These are phyloP conservation scores for Phanerochaete sordida DNA, from an alignment of 768 basidiomycete species.

Conservation along the genomic window DNA sequence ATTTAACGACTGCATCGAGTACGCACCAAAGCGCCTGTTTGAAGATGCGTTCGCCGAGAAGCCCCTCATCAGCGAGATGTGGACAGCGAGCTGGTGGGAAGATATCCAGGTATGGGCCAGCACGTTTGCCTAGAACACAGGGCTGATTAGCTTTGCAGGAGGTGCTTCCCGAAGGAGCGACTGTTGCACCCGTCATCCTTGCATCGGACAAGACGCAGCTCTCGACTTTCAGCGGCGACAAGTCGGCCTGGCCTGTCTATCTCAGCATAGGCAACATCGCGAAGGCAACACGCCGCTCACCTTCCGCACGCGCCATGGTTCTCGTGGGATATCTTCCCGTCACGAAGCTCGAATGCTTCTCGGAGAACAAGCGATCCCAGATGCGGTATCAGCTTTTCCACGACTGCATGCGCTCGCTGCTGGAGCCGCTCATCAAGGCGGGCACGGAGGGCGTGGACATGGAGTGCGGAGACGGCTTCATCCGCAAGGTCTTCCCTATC, in stretches of 20 bases:
- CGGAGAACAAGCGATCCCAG: background rate
- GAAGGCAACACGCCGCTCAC: conserved; percentile 17
- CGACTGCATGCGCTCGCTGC: conserved; percentile 9
- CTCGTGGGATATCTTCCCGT: conserved; percentile 27
- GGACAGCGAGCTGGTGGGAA: conserved; percentile 46
- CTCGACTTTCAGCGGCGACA: conserved; percentile 16
- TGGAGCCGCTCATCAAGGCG: conserved; percentile 10
- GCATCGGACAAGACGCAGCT: conserved; percentile 30
- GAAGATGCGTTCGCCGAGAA: background rate
- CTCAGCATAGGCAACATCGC: conserved; percentile 24
- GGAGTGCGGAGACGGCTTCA: conserved; percentile 10
- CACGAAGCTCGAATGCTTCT: conserved; percentile 9
- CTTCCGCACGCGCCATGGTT: conserved; percentile 12
- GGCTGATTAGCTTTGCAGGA: background rate
- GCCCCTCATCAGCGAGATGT: conserved; percentile 19
- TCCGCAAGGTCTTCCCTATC: conserved; percentile 16
- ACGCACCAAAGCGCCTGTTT: conserved; percentile 7
- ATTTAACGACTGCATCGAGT: conserved; percentile 4
- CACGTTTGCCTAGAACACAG: background rate
- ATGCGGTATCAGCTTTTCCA: conserved; percentile 16
- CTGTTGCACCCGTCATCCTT: conserved; percentile 28
- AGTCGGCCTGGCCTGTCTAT: conserved; percentile 29
- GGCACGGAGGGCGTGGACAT: conserved; percentile 16
- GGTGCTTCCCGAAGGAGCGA: conserved; percentile 22
- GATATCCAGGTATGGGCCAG: conserved; percentile 35